A percentile compares a stretch with the other conserved stretches of the same genome.
Conservation (phyloP, 2,329 filamentous ascomycete species). For the Apiospora arundinis region DNA sequence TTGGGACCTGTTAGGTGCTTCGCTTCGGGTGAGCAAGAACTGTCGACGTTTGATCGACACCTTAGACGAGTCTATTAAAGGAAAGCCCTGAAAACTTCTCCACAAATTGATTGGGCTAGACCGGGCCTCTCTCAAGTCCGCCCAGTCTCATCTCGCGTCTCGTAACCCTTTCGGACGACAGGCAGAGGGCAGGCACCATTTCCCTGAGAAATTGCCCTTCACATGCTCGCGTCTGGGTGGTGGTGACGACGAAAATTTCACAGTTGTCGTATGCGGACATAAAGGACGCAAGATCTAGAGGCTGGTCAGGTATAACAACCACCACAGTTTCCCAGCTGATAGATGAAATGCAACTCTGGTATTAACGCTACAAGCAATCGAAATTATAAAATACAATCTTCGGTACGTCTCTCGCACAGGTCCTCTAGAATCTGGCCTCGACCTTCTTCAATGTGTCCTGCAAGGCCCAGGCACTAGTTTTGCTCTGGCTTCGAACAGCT, state of each 20-base stretch:
- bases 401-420: not conserved
- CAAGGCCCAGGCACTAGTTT: slow-evolving; percentile 75
- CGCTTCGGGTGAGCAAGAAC: not conserved
- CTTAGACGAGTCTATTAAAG: not conserved
- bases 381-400: not conserved
- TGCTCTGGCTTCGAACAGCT: slow-evolving; percentile 72
- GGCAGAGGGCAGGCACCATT: not conserved
- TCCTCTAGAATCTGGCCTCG: slow-evolving; percentile 66
- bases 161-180: not conserved
- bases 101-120: not conserved
- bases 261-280: no score
- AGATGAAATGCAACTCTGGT: not conserved
- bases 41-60: slow-evolving; percentile 13
- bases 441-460: slow-evolving; percentile 78
- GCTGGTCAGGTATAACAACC: not conserved
- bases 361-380: not conserved
- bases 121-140: not conserved
- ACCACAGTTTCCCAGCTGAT: not conserved
- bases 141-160: slow-evolving; percentile 12
- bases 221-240: no score
- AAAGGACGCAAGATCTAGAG: not conserved
- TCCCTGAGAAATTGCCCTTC: not conserved
- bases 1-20: not conserved
- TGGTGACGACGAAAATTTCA: no score
- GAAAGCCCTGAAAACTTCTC: not conserved